Conservation (phyloP, 2,329 filamentous ascomycete species). For the Colletotrichum costaricense region DNA sequence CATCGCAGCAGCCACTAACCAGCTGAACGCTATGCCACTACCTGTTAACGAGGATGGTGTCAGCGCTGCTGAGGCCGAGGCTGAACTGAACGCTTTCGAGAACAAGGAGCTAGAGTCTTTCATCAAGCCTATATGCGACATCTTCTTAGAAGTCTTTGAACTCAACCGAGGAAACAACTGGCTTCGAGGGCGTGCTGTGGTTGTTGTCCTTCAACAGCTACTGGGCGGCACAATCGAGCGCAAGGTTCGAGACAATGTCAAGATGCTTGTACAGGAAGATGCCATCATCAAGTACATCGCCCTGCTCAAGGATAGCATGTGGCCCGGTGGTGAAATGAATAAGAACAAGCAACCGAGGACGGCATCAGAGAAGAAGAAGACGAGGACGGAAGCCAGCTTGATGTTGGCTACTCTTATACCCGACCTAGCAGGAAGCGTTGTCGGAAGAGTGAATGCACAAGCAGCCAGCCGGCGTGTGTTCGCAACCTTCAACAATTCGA, state of each 20-base stretch:
- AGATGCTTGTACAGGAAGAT: slow-evolving; percentile 80
- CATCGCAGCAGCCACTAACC: slow-evolving; percentile 78
- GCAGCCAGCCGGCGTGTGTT: slow-evolving; percentile 89
- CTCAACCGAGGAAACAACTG: slow-evolving; percentile 96
- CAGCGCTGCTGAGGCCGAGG: slow-evolving; percentile 82
- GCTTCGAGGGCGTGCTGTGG: slow-evolving; percentile 93
- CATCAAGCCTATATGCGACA: slow-evolving; percentile 97
- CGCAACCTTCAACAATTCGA: slow-evolving; percentile 89
- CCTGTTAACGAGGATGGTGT: slow-evolving; percentile 61
- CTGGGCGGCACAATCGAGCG: slow-evolving; percentile 96
- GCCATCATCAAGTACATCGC: slow-evolving; percentile 80
- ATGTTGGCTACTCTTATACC: slow-evolving; percentile 92
- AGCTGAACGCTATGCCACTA: slow-evolving; percentile 68
- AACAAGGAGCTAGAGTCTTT: slow-evolving; percentile 91
- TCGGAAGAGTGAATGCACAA: slow-evolving; percentile 91
- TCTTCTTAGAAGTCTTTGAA: slow-evolving; percentile 96
- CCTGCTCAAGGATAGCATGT: slow-evolving; percentile 80
- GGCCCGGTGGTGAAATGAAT: slow-evolving; percentile 76
- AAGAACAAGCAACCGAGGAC: slow-evolving; percentile 68
- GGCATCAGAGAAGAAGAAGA: slow-evolving; percentile 79
- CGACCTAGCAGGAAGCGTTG: slow-evolving; percentile 91
- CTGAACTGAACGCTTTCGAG: slow-evolving; percentile 93
- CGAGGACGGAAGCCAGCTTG: slow-evolving; percentile 85
- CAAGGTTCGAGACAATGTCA: slow-evolving; percentile 89
- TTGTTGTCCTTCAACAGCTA: slow-evolving; percentile 95